A percentile compares a stretch with the other conserved stretches of the same genome.
Conservation (phyloP, 345 rosid species). For the Gossypium arboreum region DNA sequence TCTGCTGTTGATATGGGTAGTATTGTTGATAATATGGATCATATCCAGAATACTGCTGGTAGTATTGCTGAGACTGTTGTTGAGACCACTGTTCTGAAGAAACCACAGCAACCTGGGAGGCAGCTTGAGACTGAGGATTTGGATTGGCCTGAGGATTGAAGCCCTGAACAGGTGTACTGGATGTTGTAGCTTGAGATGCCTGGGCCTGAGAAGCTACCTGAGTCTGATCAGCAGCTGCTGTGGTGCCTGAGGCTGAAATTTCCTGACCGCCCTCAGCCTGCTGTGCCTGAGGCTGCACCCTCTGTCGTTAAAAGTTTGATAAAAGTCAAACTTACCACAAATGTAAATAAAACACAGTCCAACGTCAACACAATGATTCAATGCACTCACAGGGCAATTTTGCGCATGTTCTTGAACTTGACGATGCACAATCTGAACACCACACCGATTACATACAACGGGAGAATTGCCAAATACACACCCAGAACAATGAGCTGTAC, state of each 20-base stretch:
- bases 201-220: constrained; percentile 39
- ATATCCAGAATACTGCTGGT: constrained; percentile 62
- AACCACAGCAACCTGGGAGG: constrained; percentile 35
- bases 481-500: constrained; percentile 62
- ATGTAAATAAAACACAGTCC: not conserved
- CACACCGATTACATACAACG: constrained; percentile 67
- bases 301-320: constrained; percentile 29
- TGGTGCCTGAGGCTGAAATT: constrained; percentile 31
- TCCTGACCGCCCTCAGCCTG: constrained; percentile 37
- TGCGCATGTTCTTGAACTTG: constrained; percentile 77
- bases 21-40: constrained; percentile 50
- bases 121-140: constrained; percentile 35
- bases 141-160: constrained; percentile 29
- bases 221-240: constrained; percentile 31
- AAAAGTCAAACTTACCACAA: constrained; percentile 6
- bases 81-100: constrained; percentile 64
- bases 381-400: constrained; percentile 65
- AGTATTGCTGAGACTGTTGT: constrained; percentile 55
- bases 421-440: constrained; percentile 53
- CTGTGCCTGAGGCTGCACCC: constrained; percentile 54
- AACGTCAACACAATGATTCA: not conserved
- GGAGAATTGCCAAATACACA: constrained; percentile 73
- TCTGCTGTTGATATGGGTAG: constrained; percentile 56
- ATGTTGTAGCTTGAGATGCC: constrained; percentile 33
- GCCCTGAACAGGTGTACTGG: constrained; percentile 33